These are phyloP conservation scores for Lolium multiflorum DNA, from an alignment of 176 grass and related monocot genomes.

Conservation along the genomic window DNA sequence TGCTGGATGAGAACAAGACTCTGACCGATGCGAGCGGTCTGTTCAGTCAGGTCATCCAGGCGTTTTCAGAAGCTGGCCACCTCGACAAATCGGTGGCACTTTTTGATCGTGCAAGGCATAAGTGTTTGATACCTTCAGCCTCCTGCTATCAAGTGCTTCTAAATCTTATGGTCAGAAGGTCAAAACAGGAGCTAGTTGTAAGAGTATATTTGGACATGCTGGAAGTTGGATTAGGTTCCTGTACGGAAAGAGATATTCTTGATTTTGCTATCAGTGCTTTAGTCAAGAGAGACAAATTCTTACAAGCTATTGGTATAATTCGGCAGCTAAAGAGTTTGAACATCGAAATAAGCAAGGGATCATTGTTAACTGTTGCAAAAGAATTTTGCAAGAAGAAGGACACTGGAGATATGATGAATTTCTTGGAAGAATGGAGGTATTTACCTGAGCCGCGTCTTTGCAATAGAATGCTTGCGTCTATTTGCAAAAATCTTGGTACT, in stretches of 20 bases:
- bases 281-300: conserved; percentile 48
- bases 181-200: conserved; percentile 57
- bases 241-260: conserved; percentile 55
- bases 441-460: conserved; percentile 69
- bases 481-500: conserved; percentile 68
- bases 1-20: conserved; percentile 36
- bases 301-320: conserved; percentile 67
- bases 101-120: conserved; percentile 64
- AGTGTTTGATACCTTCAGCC: conserved; percentile 58
- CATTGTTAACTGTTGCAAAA: conserved; percentile 65
- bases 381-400: conserved; percentile 78
- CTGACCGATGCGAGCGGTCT: conserved; percentile 38
- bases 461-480: conserved; percentile 77
- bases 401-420: conserved; percentile 85
- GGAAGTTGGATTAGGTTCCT: conserved; percentile 67
- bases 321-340: conserved; percentile 56
- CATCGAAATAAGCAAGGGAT: conserved; percentile 50
- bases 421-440: conserved; percentile 75
- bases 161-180: conserved; percentile 53
- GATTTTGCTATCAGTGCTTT: conserved; percentile 66
- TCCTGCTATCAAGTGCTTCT: conserved; percentile 74
- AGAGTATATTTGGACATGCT: conserved; percentile 92
- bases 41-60: conserved; percentile 62
- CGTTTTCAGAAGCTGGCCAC: conserved; percentile 54
- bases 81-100: conserved; percentile 63